Percentiles rank a stretch among this genome's conserved stretches.
Conservation (phyloP, 306 rosid species). For the Vicia villosa region DNA sequence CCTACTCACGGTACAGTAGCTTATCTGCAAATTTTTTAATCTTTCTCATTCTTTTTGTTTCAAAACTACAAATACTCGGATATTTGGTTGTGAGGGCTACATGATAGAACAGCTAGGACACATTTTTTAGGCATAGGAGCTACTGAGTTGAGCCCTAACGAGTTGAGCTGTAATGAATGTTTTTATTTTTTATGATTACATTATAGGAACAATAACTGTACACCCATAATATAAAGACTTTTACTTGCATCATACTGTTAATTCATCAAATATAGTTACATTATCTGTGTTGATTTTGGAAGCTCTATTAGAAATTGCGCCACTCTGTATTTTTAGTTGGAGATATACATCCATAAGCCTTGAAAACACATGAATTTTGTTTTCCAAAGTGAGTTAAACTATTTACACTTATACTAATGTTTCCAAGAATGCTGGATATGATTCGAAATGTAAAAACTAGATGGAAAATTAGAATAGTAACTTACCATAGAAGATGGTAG, state of each 20-base stretch:
- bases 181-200: background rate
- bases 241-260: background rate
- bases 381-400: background rate
- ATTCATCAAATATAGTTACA: background rate
- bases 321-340: background rate
- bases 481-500: too few species aligned
- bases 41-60: conserved; percentile 28
- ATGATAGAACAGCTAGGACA: conserved; percentile 29
- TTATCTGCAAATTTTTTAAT: conserved; percentile 8
- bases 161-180: conserved; percentile 32
- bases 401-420: background rate
- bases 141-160: conserved; percentile 27
- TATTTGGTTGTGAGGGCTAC: conserved; percentile 28
- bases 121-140: conserved; percentile 30
- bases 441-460: too few species aligned
- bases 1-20: background rate
- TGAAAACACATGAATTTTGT: background rate
- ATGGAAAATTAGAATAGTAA: too few species aligned
- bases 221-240: background rate
- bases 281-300: background rate
- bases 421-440: background rate
- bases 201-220: background rate
- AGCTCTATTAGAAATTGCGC: background rate
- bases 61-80: background rate
- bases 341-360: background rate